Percentiles rank a stretch among this genome's conserved stretches.
Conservation (phyloP, 164 flowering plant genomes). For the Macadamia integrifolia region DNA sequence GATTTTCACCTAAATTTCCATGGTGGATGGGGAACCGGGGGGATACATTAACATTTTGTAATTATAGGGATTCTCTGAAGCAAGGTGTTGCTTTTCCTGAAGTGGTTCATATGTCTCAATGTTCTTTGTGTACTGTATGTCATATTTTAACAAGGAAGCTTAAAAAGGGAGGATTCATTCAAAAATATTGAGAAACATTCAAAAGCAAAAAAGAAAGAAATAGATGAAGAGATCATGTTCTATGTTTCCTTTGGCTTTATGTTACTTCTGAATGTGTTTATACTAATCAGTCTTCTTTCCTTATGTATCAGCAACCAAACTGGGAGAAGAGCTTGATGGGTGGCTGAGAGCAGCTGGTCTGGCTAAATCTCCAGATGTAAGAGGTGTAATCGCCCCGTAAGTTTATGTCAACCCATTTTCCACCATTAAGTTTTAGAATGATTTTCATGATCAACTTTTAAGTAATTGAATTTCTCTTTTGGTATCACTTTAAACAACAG, state of each 20-base stretch:
- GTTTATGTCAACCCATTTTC: constrained; percentile 15
- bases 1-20: too few relatives aligned
- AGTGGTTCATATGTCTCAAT: neutral
- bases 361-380: constrained; percentile 69
- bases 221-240: neutral
- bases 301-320: constrained; percentile 44
- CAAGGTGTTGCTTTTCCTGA: neutral
- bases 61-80: too few relatives aligned
- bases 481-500: constrained; percentile 29
- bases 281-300: neutral
- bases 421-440: neutral
- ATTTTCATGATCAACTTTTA: neutral
- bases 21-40: too few relatives aligned
- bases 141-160: neutral
- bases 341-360: constrained; percentile 75
- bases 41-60: too few relatives aligned
- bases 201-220: neutral
- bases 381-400: constrained; percentile 99
- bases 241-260: neutral
- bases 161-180: neutral
- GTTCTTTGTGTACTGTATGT: neutral
- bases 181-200: too few relatives aligned
- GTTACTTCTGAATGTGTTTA: neutral
- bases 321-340: constrained; percentile 74
- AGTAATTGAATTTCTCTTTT: constrained; percentile 11